Base-by-base conservation (phyloP, 139 green algal species). In the Picochlorum sp. region DNA sequence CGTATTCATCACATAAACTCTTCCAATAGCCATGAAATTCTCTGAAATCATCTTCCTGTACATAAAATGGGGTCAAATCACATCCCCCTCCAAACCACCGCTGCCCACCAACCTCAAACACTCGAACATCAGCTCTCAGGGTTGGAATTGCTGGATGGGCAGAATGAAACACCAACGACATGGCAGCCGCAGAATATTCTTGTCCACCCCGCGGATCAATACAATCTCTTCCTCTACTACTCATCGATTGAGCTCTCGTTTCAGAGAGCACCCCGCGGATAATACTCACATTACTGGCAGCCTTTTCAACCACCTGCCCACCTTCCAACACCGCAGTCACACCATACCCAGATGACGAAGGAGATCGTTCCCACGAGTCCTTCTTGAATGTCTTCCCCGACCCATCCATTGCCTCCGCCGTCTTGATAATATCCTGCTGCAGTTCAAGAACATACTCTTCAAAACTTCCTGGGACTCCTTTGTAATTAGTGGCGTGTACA, bases 141-240 rank as follows among this genome's bases (percentile, higher is more conserved):
- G 94, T 99, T 34, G 94, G 94, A 8, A 97, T 87, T 20, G 86
- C 69, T 10, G 94, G 94, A 62, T 92, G 81, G 0, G 74, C 74
- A 9, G 78, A 65, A 78, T 98, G 92, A 73, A 96, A 96, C 49
- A 99, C 93, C 4, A 97, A 82, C 0, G 82, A 94, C 70, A 99
- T 80, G 10, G 92, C 90, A 0, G 84, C 90, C 0, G 93, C 93
- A 21, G 79, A 76, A 74, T 97, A 98, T 1, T 69, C 45, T 65
- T 94, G 77, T 0, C 89, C 89, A 6, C 86, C 87, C 10, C 62
- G 57, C 0, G 82, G 73, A 66, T 91, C 81, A 21, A 95, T 83
- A 34, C 49, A 68, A 2, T 34, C 47, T 6, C 88, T 72, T 0
- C 88, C 88, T 4, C 87, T 71, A 26, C 67, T 73, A 72, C 79